These are phyloP conservation scores for Dipteronia dyeriana DNA, from an alignment of 345 rosid species.

Conservation along the genomic window DNA sequence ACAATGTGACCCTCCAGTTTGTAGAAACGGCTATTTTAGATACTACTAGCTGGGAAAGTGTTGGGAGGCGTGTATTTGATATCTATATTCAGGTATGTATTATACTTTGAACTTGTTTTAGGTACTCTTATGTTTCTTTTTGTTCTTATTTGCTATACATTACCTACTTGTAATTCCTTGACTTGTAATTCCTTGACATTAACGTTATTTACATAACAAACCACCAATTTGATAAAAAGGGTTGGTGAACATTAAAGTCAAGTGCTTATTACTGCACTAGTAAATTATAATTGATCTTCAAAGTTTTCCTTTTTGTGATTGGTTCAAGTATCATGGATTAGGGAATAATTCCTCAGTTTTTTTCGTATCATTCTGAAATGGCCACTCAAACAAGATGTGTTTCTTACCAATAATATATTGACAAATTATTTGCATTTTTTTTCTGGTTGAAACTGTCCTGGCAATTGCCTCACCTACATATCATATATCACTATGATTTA, in stretches of 20 bases:
- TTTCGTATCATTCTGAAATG: too few species aligned
- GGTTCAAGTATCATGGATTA: neutral
- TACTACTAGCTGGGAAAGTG: conserved; percentile 39
- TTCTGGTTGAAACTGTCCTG: neutral
- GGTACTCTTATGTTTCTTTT: neutral
- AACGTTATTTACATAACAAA: too few species aligned
- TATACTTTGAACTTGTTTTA: neutral
- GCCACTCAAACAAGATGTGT: too few species aligned
- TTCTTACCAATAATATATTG: neutral
- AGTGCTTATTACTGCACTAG: neutral
- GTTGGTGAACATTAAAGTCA: neutral
- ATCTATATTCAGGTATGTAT: conserved; percentile 50
- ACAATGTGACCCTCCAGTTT: conserved; percentile 53
- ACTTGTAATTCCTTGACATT: neutral
- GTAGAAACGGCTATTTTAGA: conserved; percentile 36
- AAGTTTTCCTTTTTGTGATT: neutral
- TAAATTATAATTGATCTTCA: neutral
- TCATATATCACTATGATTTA: too few species aligned
- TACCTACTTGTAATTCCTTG: neutral
- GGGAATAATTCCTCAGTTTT: too few species aligned
- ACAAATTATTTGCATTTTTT: neutral
- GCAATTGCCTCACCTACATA: neutral
- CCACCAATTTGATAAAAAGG: neutral
- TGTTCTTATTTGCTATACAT: neutral
- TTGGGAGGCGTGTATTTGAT: conserved; percentile 55